Conservation (phyloP, 129 eudicot species). For the Tagetes patula region DNA sequence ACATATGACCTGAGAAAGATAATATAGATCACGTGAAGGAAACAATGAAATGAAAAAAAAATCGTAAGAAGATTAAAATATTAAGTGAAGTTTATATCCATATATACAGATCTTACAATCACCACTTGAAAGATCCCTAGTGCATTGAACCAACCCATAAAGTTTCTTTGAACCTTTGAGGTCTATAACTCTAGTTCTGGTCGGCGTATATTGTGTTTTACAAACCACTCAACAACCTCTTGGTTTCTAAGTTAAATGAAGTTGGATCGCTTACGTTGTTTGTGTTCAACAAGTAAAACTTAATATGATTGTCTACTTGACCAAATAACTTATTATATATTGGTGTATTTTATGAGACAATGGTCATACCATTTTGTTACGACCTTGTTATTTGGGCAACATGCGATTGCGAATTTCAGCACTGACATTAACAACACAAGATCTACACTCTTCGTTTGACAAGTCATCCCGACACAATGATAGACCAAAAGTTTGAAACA, state of each 20-base stretch:
- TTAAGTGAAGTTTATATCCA: no score
- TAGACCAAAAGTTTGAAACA: conserved; percentile 34
- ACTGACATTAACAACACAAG: conserved; percentile 39
- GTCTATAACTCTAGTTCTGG: conserved; percentile 24
- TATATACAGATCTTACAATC: conserved; percentile 43
- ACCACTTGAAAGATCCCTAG: conserved; percentile 39
- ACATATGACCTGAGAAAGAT: no score
- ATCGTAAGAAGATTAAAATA: no score
- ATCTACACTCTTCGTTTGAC: conserved; percentile 25
- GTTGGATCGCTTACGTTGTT: conserved; percentile 27
- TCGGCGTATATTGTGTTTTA: conserved; percentile 8
- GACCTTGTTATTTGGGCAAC: conserved; percentile 37
- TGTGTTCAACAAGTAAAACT: conserved; percentile 17
- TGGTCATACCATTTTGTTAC: conserved; percentile 45
- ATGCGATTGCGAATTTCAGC: conserved; percentile 24
- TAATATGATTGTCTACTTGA: conserved; percentile 21
- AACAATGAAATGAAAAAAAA: no score
- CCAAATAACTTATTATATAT: conserved; percentile 32
- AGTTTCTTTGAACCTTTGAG: conserved; percentile 16
- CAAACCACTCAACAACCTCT: conserved; percentile 28
- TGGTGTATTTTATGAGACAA: conserved; percentile 42
- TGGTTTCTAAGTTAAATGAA: conserved; percentile 19
- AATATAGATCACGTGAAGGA: no score
- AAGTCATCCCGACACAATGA: conserved; percentile 50
- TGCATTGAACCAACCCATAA: conserved; percentile 51